These are phyloP conservation scores for Aspergillus sp. DNA, from an alignment of 2,329 filamentous ascomycete genomes.

Conservation along the genomic window DNA sequence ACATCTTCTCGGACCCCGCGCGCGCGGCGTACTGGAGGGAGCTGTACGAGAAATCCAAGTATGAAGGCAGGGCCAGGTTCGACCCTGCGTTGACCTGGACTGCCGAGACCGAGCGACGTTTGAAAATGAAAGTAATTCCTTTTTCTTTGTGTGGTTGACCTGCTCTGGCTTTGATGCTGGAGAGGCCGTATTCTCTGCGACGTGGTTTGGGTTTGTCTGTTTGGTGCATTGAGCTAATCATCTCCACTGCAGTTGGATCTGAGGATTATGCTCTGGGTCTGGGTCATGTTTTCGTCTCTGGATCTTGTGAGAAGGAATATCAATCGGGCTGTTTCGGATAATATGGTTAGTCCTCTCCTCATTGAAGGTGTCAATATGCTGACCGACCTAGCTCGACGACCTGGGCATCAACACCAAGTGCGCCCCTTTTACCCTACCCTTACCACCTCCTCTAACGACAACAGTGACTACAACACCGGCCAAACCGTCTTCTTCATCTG, in stretches of 20 bases:
- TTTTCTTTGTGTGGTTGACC: slow-evolving; percentile 2
- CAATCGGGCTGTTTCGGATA: slow-evolving; percentile 60
- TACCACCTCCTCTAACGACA: neutral
- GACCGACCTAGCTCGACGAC: slow-evolving; percentile 17
- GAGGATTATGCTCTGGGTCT: slow-evolving; percentile 34
- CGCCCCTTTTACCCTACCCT: neutral
- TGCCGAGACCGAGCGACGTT: slow-evolving; percentile 15
- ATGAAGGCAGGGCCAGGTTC: slow-evolving; percentile 16
- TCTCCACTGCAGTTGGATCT: slow-evolving; percentile 23
- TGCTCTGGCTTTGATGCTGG: too few relatives aligned
- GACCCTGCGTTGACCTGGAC: slow-evolving; percentile 17
- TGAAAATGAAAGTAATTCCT: slow-evolving; percentile 19
- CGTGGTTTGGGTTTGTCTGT: neutral
- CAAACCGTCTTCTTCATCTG: slow-evolving; percentile 16
- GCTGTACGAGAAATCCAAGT: slow-evolving; percentile 8
- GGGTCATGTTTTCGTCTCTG: slow-evolving; percentile 63
- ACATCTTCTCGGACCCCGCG: slow-evolving; percentile 12
- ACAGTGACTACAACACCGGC: slow-evolving; percentile 28
- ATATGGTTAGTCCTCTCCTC: slow-evolving; percentile 33
- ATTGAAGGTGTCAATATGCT: neutral
- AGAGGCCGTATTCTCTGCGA: neutral
- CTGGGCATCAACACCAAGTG: slow-evolving; percentile 22
- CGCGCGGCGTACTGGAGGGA: slow-evolving; percentile 9
- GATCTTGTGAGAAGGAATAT: slow-evolving; percentile 65
- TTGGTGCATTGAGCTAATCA: slow-evolving; percentile 6